Evolutionary conservation across 2,329 filamentous ascomycete genomes (phyloP).

Genomic region (Corynespora cassiicola): DNA sequence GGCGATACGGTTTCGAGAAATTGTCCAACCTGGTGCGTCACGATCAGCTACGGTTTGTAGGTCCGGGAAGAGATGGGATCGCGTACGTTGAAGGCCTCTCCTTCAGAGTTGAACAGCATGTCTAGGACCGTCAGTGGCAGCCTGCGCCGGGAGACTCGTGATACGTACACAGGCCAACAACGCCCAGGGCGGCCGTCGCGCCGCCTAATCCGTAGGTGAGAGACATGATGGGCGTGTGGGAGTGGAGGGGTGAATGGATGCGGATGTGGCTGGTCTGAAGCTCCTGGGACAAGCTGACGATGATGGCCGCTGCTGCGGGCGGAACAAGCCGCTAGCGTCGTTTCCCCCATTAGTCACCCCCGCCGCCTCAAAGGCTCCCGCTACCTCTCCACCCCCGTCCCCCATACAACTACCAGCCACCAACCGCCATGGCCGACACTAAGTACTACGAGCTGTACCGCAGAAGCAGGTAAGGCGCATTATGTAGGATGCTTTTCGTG

Average conservation of each 20-base stretch:
- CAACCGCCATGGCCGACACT: constrained; percentile 45
- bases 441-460: constrained; percentile 95
- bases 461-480: constrained; percentile 81
- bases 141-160: constrained; percentile 19
- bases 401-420: constrained; percentile 16
- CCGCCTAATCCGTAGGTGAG: constrained; percentile 74
- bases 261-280: constrained; percentile 29
- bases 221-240: constrained; percentile 65
- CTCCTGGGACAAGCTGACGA: constrained; percentile 32
- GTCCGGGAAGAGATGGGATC: not conserved
- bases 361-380: constrained; percentile 13
- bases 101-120: constrained; percentile 97
- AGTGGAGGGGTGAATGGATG: constrained; percentile 27
- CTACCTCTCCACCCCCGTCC: constrained; percentile 14
- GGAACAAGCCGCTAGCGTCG: constrained; percentile 35
- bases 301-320: constrained; percentile 26
- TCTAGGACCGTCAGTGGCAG: constrained; percentile 64
- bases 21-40: constrained; percentile 72
- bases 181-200: constrained; percentile 69
- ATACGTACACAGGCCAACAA: constrained; percentile 80
- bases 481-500: constrained; percentile 9
- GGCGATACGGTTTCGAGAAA: constrained; percentile 95
- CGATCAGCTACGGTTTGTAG: constrained; percentile 13
- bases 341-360: constrained; percentile 22
- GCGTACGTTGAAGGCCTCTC: constrained; percentile 91